These are phyloP conservation scores for Capsicum chinense DNA, from an alignment of 257 asterid genomes.

Conservation along the genomic window DNA sequence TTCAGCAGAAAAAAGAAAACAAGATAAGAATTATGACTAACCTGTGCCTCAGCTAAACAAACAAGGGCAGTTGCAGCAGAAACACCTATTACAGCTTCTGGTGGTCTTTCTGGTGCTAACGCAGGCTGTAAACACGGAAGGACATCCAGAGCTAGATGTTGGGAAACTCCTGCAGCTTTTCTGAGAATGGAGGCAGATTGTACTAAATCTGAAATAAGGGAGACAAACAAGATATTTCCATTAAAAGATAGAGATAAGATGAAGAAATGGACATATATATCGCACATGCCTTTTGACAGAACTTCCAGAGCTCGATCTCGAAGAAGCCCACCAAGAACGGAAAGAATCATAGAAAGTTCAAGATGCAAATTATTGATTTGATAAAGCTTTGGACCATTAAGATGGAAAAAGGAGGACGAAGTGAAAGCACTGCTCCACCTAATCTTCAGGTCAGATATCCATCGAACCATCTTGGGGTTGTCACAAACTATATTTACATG, in stretches of 20 bases:
- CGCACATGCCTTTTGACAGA: conserved; percentile 49
- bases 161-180: conserved; percentile 75
- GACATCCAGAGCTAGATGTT: conserved; percentile 46
- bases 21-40: conserved; percentile 14
- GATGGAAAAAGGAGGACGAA: conserved; percentile 43
- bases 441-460: conserved; percentile 53
- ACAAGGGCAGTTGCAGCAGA: conserved; percentile 54
- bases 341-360: conserved; percentile 65
- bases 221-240: conserved; percentile 21
- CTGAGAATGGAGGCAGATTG: conserved; percentile 63
- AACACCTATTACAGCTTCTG: conserved; percentile 52
- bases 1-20: conserved; percentile 8
- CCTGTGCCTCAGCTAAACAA: conserved; percentile 87
- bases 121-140: conserved; percentile 39
- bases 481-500: conserved; percentile 36
- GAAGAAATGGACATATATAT: not conserved
- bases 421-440: conserved; percentile 65
- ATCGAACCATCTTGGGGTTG: conserved; percentile 30
- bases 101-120: conserved; percentile 48
- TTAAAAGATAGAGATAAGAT: not conserved
- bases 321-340: conserved; percentile 58
- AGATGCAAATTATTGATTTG: conserved; percentile 47
- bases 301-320: conserved; percentile 59
- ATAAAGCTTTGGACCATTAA: conserved; percentile 47
- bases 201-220: conserved; percentile 54